Evolutionary conservation across 371 early-diverging fungal species (phyloP).

Genomic region (Haplosporangium sp.): DNA sequence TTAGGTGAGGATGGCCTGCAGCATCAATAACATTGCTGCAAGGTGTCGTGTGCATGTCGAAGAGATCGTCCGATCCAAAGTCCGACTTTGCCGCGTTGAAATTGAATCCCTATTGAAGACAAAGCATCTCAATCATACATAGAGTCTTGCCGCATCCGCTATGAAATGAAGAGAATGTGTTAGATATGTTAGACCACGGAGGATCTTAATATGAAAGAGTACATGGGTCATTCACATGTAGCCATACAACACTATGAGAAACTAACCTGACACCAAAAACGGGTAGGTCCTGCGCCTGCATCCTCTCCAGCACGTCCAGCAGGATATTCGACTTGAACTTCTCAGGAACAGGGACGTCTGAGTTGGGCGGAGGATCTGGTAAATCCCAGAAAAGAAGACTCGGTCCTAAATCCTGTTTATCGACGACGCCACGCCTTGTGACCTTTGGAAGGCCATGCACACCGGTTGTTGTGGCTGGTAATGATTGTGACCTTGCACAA

Average conservation of each 20-base stretch:
- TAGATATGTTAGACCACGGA: too few species aligned
- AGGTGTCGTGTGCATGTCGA: too few species aligned
- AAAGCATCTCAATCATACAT: conserved; percentile 22
- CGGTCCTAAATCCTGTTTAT: conserved; percentile 7
- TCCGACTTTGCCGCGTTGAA: conserved; percentile 23
- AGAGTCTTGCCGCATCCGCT: too few species aligned
- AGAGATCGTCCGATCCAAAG: conserved; percentile 22
- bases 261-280: conserved; percentile 25
- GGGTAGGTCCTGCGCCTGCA: conserved; percentile 17
- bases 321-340: conserved; percentile 4
- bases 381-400: conserved; percentile 23
- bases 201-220: too few species aligned
- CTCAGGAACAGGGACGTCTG: conserved; percentile 9
- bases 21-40: too few species aligned
- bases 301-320: conserved; percentile 3
- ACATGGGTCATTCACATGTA: too few species aligned
- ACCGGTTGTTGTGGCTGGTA: conserved; percentile 3
- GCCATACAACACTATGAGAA: too few species aligned
- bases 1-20: too few species aligned
- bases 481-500: not conserved
- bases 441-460: conserved; percentile 16
- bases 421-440: conserved; percentile 15
- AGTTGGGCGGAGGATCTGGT: conserved; percentile 8
- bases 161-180: too few species aligned
- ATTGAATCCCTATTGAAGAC: conserved; percentile 31